Conservation (phyloP, 106 monocot species). For the Dendrobium chrysotoxum region DNA sequence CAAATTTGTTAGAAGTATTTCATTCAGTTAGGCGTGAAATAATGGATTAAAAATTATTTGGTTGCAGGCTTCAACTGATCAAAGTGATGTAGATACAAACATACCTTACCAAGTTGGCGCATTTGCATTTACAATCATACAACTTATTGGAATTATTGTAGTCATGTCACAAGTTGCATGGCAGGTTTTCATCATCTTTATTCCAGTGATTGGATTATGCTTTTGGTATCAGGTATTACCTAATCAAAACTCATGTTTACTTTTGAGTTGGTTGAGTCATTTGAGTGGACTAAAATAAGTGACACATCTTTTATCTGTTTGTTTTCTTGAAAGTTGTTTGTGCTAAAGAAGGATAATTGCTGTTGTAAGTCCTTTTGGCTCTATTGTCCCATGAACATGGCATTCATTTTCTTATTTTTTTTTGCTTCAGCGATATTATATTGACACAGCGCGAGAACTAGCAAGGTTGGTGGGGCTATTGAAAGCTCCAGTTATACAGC, state of each 20-base stretch:
- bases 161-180: conserved; percentile 94
- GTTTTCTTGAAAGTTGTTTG: neutral
- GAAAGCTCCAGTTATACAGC: conserved; percentile 75
- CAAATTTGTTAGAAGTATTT: neutral
- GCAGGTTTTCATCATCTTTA: conserved; percentile 79
- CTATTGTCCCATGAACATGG: neutral
- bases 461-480: conserved; percentile 57
- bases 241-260: neutral
- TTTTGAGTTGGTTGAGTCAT: neutral
- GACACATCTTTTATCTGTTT: neutral
- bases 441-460: conserved; percentile 59
- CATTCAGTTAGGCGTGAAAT: neutral
- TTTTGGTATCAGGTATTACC: conserved; percentile 79
- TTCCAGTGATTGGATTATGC: conserved; percentile 60
- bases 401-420: conserved; percentile 5
- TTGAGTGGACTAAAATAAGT: neutral
- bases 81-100: conserved; percentile 46
- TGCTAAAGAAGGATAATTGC: neutral
- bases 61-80: conserved; percentile 78
- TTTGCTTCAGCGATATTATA: conserved; percentile 55
- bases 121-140: conserved; percentile 73
- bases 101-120: conserved; percentile 40
- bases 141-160: conserved; percentile 63
- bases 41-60: neutral
- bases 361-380: neutral